Evolutionary conservation across 768 basidiomycete species (phyloP).

Genomic region (Hericium coralloides): DNA sequence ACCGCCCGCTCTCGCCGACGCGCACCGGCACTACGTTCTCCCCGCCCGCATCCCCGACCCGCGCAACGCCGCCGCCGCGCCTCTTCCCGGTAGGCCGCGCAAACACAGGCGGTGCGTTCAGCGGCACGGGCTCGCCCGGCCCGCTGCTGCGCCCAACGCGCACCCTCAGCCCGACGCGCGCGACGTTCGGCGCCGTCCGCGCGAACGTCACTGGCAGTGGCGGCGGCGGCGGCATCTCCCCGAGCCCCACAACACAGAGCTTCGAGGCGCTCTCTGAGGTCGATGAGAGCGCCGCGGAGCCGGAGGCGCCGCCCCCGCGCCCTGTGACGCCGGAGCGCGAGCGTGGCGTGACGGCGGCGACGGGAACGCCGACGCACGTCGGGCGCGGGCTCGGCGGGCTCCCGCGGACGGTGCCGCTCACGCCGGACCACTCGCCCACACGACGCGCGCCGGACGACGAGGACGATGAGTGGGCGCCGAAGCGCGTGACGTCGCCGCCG

Average conservation of each 20-base stretch:
- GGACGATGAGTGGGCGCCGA: slow-evolving; percentile 1
- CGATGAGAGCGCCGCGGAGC: slow-evolving; percentile 7
- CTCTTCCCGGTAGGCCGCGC: slow-evolving; percentile 14
- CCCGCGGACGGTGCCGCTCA: slow-evolving; percentile 44
- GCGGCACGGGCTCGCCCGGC: slow-evolving; percentile 10
- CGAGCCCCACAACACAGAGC: background rate
- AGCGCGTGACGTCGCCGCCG: background rate
- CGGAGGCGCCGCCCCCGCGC: background rate
- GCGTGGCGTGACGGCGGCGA: slow-evolving; percentile 18
- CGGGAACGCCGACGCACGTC: slow-evolving; percentile 32
- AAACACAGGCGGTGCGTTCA: slow-evolving; percentile 16
- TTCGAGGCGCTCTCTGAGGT: background rate
- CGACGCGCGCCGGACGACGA: background rate
- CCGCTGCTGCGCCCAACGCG: slow-evolving; percentile 35
- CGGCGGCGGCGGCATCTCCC: background rate
- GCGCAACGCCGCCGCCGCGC: slow-evolving; percentile 14
- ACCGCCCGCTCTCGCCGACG: slow-evolving; percentile 26
- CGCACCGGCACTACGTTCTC: slow-evolving; percentile 4
- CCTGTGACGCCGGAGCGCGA: slow-evolving; percentile 3
- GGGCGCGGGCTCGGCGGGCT: slow-evolving; percentile 39
- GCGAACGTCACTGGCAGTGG: slow-evolving; percentile 1
- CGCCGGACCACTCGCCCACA: slow-evolving; percentile 9
- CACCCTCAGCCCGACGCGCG: slow-evolving; percentile 27
- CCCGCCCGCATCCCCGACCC: slow-evolving; percentile 21
- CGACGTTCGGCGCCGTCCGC: background rate